A percentile compares a stretch with the other conserved stretches of the same genome.
phyloP scores from a whole-genome alignment of 2,329 filamentous ascomycete species.

The Septoria linicola region DNA sequence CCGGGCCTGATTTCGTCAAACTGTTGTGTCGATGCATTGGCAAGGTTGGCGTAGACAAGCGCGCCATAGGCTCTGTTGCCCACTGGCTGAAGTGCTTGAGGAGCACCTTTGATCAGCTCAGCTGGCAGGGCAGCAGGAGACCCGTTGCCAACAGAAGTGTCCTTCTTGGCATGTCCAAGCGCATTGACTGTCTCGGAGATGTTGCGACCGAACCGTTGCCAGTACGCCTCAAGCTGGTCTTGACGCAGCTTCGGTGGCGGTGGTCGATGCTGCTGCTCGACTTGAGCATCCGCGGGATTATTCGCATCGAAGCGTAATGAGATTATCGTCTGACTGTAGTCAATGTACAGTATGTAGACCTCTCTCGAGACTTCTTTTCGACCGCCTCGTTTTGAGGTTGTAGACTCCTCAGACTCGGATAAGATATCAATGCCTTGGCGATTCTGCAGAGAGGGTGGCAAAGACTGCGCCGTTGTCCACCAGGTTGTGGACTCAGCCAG shows the following conservation, averaged over 20 bases:
- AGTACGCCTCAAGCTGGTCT: slow-evolving; percentile 86
- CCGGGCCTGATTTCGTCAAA: slow-evolving; percentile 91
- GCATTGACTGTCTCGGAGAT: slow-evolving; percentile 68
- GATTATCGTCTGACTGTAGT: slow-evolving; percentile 93
- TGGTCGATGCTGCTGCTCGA: slow-evolving; percentile 84
- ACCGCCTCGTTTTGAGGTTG: slow-evolving; percentile 65
- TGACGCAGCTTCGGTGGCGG: slow-evolving; percentile 81
- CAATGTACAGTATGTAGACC: slow-evolving; percentile 84
- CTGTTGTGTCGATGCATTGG: slow-evolving; percentile 86
- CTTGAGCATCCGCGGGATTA: slow-evolving; percentile 67
- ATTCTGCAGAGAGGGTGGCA: slow-evolving; percentile 78
- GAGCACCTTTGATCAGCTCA: slow-evolving; percentile 65
- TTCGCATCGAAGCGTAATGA: slow-evolving; percentile 75
- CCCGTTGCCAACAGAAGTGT: slow-evolving; percentile 79
- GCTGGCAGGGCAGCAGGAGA: slow-evolving; percentile 73
- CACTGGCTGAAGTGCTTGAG: slow-evolving; percentile 75
- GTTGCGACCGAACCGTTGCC: slow-evolving; percentile 74
- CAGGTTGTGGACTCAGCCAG: slow-evolving; percentile 71
- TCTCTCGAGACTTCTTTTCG: slow-evolving; percentile 73
- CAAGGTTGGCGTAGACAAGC: slow-evolving; percentile 89
- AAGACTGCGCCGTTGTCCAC: slow-evolving; percentile 79
- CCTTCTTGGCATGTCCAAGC: slow-evolving; percentile 69
- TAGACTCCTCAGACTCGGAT: slow-evolving; percentile 77
- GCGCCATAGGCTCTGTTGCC: slow-evolving; percentile 90
- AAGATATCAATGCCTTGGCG: slow-evolving; percentile 74